These are phyloP conservation scores for Wickerhamomyces mucosus DNA, from an alignment of 805 yeast species.

Conservation along the genomic window DNA sequence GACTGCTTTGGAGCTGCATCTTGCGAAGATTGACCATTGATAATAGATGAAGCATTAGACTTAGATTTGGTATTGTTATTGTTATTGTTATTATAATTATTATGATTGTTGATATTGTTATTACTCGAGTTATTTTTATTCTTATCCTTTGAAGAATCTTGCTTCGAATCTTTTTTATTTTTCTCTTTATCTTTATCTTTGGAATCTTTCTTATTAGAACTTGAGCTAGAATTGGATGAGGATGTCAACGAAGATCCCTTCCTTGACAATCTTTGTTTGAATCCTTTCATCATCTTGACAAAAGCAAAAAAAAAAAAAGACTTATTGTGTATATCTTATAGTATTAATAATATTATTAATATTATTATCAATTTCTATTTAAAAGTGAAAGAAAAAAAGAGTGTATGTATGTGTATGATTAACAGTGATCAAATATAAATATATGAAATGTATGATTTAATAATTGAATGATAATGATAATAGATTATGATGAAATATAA, in stretches of 20 bases:
- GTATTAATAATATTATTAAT: no score
- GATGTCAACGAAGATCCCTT: constrained; percentile 27
- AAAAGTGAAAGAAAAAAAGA: no score
- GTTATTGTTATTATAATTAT: constrained; percentile 4
- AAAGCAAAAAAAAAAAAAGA: no score
- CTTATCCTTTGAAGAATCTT: constrained; percentile 9
- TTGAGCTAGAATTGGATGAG: constrained; percentile 69
- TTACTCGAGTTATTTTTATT: neutral
- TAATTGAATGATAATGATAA: no score
- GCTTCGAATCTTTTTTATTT: constrained; percentile 23
- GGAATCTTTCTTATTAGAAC: constrained; percentile 22
- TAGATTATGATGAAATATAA: no score
- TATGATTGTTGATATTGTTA: neutral
- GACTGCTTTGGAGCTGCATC: constrained; percentile 1
- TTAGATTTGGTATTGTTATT: constrained; percentile 7
- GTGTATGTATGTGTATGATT: no score
- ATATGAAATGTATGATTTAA: no score
- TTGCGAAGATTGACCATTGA: constrained; percentile 8
- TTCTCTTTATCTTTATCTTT: constrained; percentile 24
- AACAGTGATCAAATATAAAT: no score
- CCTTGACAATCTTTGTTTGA: constrained; percentile 41
- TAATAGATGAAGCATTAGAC: constrained; percentile 11
- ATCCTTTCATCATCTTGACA: constrained; percentile 67
- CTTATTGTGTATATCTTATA: no score
- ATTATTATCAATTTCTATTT: no score